phyloP scores from a whole-genome alignment of 2,329 filamentous ascomycete species.

The Penicillium sp. region DNA sequence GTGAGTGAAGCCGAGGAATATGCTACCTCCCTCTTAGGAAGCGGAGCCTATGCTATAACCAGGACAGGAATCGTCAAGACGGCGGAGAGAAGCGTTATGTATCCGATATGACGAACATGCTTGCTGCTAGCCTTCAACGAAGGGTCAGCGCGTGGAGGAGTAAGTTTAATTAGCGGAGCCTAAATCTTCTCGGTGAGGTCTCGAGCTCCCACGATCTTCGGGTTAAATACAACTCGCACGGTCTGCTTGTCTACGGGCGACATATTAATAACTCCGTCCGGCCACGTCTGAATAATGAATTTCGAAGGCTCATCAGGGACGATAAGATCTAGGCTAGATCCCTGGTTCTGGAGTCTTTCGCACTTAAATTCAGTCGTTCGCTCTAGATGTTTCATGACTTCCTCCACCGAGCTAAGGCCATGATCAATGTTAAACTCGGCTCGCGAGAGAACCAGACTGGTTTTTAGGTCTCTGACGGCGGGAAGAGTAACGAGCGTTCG shows the following conservation, averaged over 20 bases:
- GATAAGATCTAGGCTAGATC: constrained; percentile 61
- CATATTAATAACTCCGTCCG: constrained; percentile 48
- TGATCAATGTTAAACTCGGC: constrained; percentile 68
- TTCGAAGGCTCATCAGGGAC: constrained; percentile 42
- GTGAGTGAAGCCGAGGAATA: constrained; percentile 64
- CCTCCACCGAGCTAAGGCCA: constrained; percentile 41
- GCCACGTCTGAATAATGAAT: constrained; percentile 49
- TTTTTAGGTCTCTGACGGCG: constrained; percentile 62
- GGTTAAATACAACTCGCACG: constrained; percentile 56
- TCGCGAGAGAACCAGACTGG: constrained; percentile 67
- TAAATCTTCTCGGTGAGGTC: constrained; percentile 49
- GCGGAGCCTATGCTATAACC: constrained; percentile 70
- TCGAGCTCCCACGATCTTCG: constrained; percentile 57
- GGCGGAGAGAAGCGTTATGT: constrained; percentile 60
- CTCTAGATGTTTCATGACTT: constrained; percentile 54
- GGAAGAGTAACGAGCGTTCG: constrained; percentile 58
- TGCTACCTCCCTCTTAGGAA: constrained; percentile 54
- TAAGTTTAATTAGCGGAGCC: constrained; percentile 43
- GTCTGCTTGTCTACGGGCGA: constrained; percentile 37
- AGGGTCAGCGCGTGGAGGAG: constrained; percentile 43
- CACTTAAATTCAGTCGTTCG: constrained; percentile 68
- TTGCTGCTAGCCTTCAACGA: constrained; percentile 49
- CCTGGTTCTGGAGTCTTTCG: constrained; percentile 54
- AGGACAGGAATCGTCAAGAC: constrained; percentile 68
- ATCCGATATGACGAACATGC: constrained; percentile 45